Evolutionary conservation across 768 basidiomycete species (phyloP), one percentile per base, ranked within the genome.

Genomic region (Artomyces pyxidatus): DNA sequence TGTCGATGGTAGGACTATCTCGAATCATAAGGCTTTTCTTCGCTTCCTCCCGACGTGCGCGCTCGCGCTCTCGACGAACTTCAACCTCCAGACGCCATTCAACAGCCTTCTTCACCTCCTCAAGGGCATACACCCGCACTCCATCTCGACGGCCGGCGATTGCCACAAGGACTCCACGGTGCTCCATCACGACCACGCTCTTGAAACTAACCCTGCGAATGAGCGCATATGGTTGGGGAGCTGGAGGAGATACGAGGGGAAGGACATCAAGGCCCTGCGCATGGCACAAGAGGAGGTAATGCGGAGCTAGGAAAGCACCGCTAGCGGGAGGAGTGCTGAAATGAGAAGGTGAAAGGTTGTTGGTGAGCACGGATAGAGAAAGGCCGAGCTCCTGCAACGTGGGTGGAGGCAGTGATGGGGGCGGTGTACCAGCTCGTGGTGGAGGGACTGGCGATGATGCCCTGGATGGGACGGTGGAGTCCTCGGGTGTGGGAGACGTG

Each of bases 111-210:
- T 82, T 86, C 11, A 92, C 78, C 59, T 92, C 89, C 50, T 91
- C 88, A 14, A 92, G 70, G 16, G 89, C 89, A 63, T 92, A 92
- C 16, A 92, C 89, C 29, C 89, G 77, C 38, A 92, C 88, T 3
- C 89, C 88, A 54, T 91, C 88, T 57, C 89, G 70, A 53, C 89
- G 71, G 8, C 89, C 89, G 14, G 90, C 90, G 53, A 92, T 89
- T 11, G 89, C 88, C 8, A 92, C 89, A n/a, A 92, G 68, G 0
- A 92, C 88, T 6, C 88, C 89, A 26, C 89, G 83, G 59, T 91
- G 86, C 58, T 92, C 89, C 89, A 92, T 92, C 12, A 92, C 84
- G 1, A 92, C 85, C n/a, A 92, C 83, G 48, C 77, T 81, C 61
- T 89, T 91, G 66, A 92, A 92, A 29, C 76, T 74, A 45, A 89